Percentiles rank a stretch among this genome's conserved stretches.
Conservation (phyloP, 306 rosid genomes). For the Castanopsis chinensis region DNA sequence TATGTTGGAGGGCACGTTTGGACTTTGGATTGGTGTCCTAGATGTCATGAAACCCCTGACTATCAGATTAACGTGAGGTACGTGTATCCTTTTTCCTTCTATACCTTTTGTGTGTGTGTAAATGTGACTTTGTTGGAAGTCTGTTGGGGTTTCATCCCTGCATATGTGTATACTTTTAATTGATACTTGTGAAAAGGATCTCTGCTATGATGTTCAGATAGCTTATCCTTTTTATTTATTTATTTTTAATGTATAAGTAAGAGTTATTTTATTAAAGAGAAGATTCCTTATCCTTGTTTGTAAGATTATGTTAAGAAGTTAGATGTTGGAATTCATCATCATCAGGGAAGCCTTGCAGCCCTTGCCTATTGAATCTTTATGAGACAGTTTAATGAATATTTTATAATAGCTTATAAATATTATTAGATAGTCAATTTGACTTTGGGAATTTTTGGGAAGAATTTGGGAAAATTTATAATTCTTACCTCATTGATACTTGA, state of each 20-base stretch:
- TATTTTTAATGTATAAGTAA: no score
- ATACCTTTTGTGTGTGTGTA: not conserved
- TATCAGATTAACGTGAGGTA: conserved; percentile 71
- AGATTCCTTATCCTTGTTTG: not conserved
- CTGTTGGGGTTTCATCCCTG: not conserved
- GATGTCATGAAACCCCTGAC: conserved; percentile 45
- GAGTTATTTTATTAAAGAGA: no score
- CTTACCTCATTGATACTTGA: no score
- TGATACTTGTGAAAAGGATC: not conserved
- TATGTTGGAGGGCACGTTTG: conserved; percentile 86
- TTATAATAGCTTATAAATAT: no score
- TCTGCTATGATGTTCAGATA: not conserved
- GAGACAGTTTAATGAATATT: no score
- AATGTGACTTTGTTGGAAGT: not conserved
- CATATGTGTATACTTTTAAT: not conserved
- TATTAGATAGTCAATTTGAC: no score
- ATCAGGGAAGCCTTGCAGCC: no score
- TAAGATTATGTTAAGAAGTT: not conserved
- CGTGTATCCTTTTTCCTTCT: conserved; percentile 12
- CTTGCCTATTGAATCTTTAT: no score
- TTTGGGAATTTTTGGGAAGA: no score
- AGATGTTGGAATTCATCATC: not conserved
- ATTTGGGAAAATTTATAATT: no score
- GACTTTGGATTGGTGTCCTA: conserved; percentile 97
- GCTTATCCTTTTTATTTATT: not conserved